Percentiles rank a stretch among this genome's conserved stretches.
Evolutionary conservation across 805 yeast species (phyloP).

Genomic region (Yamadazyma akitaensis): DNA sequence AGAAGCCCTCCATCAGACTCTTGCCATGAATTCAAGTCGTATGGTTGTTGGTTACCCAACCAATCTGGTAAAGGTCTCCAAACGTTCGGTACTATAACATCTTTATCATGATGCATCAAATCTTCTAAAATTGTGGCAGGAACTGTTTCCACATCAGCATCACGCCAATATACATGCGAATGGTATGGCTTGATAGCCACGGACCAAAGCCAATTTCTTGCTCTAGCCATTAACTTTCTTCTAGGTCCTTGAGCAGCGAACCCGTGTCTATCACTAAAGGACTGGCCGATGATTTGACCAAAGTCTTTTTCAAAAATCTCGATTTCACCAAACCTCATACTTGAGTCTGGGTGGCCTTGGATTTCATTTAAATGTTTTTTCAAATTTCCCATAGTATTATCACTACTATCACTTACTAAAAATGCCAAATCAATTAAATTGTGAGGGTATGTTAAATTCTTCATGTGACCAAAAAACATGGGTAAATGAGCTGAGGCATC

Average conservation of each 20-base stretch:
- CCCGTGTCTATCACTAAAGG: constrained; percentile 90
- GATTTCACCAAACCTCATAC: constrained; percentile 74
- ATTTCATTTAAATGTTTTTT: constrained; percentile 53
- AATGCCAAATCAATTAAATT: constrained; percentile 78
- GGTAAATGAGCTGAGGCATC: constrained; percentile 90
- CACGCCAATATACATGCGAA: constrained; percentile 96
- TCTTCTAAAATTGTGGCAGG: constrained; percentile 86
- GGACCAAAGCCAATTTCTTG: constrained; percentile 89
- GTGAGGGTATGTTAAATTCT: constrained; percentile 81
- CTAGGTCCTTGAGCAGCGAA: constrained; percentile 95
- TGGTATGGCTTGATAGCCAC: constrained; percentile 89
- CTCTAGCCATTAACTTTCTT: constrained; percentile 91
- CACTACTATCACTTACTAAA: constrained; percentile 85
- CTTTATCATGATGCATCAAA: constrained; percentile 85
- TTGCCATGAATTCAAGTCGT: constrained; percentile 82
- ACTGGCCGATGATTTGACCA: constrained; percentile 91
- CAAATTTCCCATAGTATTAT: constrained; percentile 75
- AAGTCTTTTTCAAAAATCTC: constrained; percentile 87
- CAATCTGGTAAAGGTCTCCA: constrained; percentile 90
- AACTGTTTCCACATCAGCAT: constrained; percentile 92
- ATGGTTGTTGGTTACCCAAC: constrained; percentile 82
- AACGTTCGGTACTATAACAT: constrained; percentile 91
- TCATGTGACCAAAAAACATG: constrained; percentile 82
- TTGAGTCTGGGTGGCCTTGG: constrained; percentile 61
- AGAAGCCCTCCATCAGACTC: constrained; percentile 80